Base-by-base conservation (phyloP, 441 rosid species). In the Erodium chrysanthum region DNA sequence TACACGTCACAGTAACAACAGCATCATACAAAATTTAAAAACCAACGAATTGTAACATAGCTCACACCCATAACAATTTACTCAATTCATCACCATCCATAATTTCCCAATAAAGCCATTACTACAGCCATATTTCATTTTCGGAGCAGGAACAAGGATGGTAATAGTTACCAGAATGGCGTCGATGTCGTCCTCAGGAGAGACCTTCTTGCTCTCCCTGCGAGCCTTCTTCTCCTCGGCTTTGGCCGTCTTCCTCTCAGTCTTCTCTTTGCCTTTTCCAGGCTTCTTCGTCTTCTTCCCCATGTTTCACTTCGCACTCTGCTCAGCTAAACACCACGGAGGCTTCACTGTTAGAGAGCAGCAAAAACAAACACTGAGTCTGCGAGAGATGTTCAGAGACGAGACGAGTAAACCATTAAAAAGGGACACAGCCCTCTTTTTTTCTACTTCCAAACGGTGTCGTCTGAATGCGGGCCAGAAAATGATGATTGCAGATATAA, bases 211-310 rank as follows among this genome's bases (percentile, higher is more conserved):
- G 77, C 79, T 77, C 37, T 89, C 96, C 73, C 97, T 76, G 2
- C 96, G 89, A 81, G 93, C 85, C 79, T 71, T 84, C 79, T 93
- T 88, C 83, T 87, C 97, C 40, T 93, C 98, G 0, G 96, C 90
- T 65, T 87, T 93, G 5, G 90, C 89, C 0, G 96, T 93, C 79
- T 87, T 93, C 71, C 70, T 83, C 83, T 87, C 95, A 0, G 98
- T 90, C 71, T 89, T 90, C 81, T 93, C 98, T 60, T 90, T 90
- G 12, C 96, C 98, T 73, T 90, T 92, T 3, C 97, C 97, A 2
- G 92, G 78, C 62, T 88, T 93, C 87, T 90, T 90, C 74, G 93
- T 76, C 77, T 93, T 93, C 95, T 90, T 93, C 76, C 97, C 96
- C 97, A 90, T 79, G 73, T 64, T 22, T 61, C 77, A 18, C 25